These are phyloP conservation scores for Saccharomycopsis fodiens DNA, from an alignment of 805 yeast species.

Conservation along the genomic window DNA sequence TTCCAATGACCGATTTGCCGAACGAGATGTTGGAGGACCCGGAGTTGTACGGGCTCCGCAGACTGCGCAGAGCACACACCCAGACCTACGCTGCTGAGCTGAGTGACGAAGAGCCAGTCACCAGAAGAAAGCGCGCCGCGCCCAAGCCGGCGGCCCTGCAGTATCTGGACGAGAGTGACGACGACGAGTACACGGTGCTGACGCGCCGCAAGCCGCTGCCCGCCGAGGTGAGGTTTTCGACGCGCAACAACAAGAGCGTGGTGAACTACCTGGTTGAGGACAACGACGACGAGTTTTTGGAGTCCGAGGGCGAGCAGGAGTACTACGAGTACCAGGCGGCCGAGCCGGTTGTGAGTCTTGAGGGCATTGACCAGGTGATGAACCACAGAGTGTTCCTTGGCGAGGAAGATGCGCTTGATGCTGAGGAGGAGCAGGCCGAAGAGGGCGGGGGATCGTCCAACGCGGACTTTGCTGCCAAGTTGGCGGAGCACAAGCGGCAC, in stretches of 20 bases:
- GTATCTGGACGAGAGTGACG: constrained; percentile 19
- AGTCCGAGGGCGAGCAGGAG: constrained; percentile 21
- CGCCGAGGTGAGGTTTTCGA: constrained; percentile 65
- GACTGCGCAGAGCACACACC: constrained; percentile 58
- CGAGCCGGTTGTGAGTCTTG: not conserved
- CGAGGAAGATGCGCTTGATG: constrained; percentile 19
- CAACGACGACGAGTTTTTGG: constrained; percentile 34
- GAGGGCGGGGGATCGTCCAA: constrained; percentile 5
- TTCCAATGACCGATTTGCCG: constrained; percentile 27
- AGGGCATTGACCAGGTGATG: constrained; percentile 40
- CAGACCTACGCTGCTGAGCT: constrained; percentile 20
- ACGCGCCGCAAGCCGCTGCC: constrained; percentile 28
- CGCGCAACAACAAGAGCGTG: constrained; percentile 55
- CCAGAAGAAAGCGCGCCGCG: constrained; percentile 24
- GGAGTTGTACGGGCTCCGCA: constrained; percentile 74
- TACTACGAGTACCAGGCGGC: not conserved
- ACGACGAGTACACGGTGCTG: constrained; percentile 26
- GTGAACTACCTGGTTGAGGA: constrained; percentile 73
- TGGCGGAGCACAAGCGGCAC: constrained; percentile 17
- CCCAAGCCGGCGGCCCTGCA: constrained; percentile 31
- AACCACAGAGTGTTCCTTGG: constrained; percentile 41
- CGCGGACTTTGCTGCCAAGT: constrained; percentile 21
- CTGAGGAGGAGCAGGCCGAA: constrained; percentile 22
- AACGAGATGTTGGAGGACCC: constrained; percentile 62
- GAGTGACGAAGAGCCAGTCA: constrained; percentile 18